Evolutionary conservation across 192 early-diverging fungal species (phyloP).

Genomic region (Podila horticola): DNA sequence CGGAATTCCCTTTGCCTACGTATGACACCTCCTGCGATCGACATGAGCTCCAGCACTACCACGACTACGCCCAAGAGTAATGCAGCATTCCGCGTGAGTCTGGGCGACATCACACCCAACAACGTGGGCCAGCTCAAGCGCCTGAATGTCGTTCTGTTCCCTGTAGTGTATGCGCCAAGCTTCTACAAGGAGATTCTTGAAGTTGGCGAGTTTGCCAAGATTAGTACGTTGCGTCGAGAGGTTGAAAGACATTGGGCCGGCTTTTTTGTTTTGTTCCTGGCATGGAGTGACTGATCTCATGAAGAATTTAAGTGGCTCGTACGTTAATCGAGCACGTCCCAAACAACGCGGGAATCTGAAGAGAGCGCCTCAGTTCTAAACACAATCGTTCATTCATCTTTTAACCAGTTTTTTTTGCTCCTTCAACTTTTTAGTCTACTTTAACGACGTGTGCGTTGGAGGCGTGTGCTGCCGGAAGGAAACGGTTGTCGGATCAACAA

Average conservation of each 20-base stretch:
- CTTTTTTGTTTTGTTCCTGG: too few species aligned
- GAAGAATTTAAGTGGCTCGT: too few species aligned
- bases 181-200: conserved; percentile 83
- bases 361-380: background rate
- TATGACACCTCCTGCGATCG: conserved; percentile 36
- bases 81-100: conserved; percentile 48
- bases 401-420: background rate
- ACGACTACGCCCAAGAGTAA: conserved; percentile 15
- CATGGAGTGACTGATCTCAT: too few species aligned
- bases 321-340: too few species aligned
- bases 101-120: conserved; percentile 66
- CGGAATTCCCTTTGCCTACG: background rate
- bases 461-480: conserved; percentile 87
- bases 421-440: conserved; percentile 62
- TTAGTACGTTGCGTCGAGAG: conserved; percentile 54
- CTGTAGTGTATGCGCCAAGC: conserved; percentile 81
- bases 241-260: too few species aligned
- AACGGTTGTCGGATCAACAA: conserved; percentile 52
- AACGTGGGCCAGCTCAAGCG: conserved; percentile 75
- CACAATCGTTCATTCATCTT: background rate
- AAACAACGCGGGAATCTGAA: background rate
- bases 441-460: conserved; percentile 77
- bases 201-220: conserved; percentile 74
- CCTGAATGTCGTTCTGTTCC: conserved; percentile 85
- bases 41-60: conserved; percentile 23